phyloP scores from a whole-genome alignment of 169 alveolate species.

The Plasmodium cynomolgi region DNA sequence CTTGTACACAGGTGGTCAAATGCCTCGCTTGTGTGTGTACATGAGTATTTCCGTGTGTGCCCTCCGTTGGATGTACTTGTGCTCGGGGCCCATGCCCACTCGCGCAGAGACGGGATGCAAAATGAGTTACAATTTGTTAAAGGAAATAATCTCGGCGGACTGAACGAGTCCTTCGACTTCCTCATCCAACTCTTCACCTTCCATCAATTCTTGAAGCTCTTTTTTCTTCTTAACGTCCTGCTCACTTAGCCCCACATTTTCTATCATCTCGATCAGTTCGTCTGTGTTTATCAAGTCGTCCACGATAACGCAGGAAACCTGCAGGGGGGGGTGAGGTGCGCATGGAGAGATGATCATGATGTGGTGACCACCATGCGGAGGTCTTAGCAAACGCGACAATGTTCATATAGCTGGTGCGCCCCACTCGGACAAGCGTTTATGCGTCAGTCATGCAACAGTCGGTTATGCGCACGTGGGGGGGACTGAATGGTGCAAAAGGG shows the following conservation, averaged over 20 bases:
- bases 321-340: background rate
- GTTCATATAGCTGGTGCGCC: background rate
- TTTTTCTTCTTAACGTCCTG: slow-evolving; percentile 80
- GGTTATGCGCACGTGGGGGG: background rate
- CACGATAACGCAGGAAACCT: slow-evolving; percentile 87
- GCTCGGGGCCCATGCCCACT: background rate
- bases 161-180: slow-evolving; percentile 88
- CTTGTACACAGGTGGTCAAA: background rate
- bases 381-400: background rate
- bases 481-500: background rate
- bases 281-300: slow-evolving; percentile 89
- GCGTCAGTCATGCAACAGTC: background rate
- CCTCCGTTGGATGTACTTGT: background rate
- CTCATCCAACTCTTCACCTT: slow-evolving; percentile 80
- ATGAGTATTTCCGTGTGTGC: background rate
- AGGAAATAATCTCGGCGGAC: slow-evolving; percentile 89
- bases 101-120: background rate
- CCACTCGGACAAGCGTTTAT: background rate
- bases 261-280: slow-evolving; percentile 85
- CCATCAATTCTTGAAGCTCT: slow-evolving; percentile 76
- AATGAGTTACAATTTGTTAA: slow-evolving; percentile 84
- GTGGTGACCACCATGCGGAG: background rate
- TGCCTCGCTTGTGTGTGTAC: background rate
- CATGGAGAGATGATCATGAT: background rate
- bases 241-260: slow-evolving; percentile 86